These are phyloP conservation scores for Fusarium caatingaense DNA, from an alignment of 2,329 filamentous ascomycete species.

Conservation along the genomic window DNA sequence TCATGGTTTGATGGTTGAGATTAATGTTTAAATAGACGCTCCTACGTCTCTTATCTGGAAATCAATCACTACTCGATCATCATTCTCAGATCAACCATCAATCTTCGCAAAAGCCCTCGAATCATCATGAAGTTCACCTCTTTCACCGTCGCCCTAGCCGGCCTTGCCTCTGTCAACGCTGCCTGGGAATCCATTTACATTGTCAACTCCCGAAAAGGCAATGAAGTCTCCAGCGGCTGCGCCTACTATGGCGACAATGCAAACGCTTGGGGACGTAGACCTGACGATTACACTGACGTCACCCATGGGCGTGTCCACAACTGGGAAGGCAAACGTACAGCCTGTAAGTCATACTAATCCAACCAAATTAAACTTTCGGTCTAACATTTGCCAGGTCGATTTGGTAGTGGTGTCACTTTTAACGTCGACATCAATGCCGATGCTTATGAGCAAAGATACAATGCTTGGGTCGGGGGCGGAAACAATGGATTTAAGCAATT, in stretches of 20 bases:
- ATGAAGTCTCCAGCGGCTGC: neutral
- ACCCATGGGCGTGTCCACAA: neutral
- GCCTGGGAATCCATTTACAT: neutral
- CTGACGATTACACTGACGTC: neutral
- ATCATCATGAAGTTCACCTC: neutral
- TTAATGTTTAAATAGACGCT: neutral
- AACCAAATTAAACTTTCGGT: accelerated
- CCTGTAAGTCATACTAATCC: neutral
- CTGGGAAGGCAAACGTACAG: neutral
- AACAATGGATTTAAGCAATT: neutral
- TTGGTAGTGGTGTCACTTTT: neutral
- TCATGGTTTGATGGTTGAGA: neutral
- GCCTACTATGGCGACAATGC: neutral
- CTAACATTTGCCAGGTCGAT: neutral
- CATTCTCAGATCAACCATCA: no score
- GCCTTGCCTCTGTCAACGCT: neutral
- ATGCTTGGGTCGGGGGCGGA: neutral
- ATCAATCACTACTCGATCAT: neutral
- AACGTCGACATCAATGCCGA: neutral
- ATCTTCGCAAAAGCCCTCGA: no score
- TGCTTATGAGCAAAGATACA: neutral
- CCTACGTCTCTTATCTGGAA: neutral
- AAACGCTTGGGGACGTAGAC: neutral
- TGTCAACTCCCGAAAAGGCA: neutral
- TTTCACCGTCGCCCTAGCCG: neutral